Percentiles rank a stretch among this genome's conserved stretches.
Evolutionary conservation across 352 stramenopile genomes (phyloP).

Genomic region (Globisporangium alternatum): DNA sequence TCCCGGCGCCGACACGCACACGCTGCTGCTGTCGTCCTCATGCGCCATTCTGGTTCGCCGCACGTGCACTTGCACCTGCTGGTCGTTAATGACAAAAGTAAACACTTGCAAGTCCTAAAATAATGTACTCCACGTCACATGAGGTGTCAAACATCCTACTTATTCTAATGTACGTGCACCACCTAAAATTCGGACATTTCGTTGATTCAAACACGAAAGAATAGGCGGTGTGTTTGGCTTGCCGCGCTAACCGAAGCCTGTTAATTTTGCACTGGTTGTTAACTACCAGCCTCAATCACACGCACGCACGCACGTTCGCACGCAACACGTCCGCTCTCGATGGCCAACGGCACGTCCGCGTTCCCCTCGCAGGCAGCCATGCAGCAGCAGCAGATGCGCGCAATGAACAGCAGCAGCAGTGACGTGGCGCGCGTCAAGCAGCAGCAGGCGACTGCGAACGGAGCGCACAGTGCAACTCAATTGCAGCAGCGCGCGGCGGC

Average conservation of each 20-base stretch:
- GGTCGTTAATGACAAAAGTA: no score
- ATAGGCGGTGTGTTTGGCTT: background rate
- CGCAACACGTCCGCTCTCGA: background rate
- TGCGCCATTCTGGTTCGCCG: background rate
- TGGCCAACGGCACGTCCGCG: slow-evolving; percentile 5
- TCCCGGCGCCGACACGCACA: slow-evolving; percentile 91
- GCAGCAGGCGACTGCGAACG: background rate
- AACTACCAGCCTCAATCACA: background rate
- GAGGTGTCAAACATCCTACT: background rate
- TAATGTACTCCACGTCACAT: background rate
- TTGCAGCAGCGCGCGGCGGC: slow-evolving; percentile 63
- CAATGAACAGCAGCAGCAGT: background rate
- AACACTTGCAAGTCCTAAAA: no score
- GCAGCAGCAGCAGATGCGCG: slow-evolving; percentile 5
- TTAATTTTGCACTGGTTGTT: background rate
- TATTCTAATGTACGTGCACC: background rate
- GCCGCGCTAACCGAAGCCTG: background rate
- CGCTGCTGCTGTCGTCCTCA: background rate
- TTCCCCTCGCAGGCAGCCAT: background rate
- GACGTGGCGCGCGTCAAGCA: slow-evolving; percentile 1
- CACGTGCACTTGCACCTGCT: background rate
- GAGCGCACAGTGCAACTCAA: slow-evolving; percentile 2
- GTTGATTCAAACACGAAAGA: background rate
- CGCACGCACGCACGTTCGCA: background rate
- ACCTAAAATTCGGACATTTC: background rate